These are phyloP conservation scores for Tylopilus rubrobrunneus DNA, from an alignment of 768 basidiomycete species.

Conservation along the genomic window DNA sequence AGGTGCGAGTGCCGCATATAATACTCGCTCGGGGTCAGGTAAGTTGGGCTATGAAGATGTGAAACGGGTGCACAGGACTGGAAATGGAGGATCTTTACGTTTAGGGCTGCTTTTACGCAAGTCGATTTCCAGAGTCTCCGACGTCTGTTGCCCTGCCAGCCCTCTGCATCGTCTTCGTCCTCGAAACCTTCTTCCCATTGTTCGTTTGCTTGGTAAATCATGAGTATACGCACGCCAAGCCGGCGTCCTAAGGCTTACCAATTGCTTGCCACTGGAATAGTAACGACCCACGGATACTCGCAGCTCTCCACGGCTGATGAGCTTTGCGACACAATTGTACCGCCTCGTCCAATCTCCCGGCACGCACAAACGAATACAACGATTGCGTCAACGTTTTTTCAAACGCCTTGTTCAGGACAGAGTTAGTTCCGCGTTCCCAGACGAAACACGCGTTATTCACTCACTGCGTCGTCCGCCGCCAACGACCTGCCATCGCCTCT, in stretches of 20 bases:
- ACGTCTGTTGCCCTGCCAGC: conserved; percentile 72
- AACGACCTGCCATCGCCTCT: conserved; percentile 55
- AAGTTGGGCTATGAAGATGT: conserved; percentile 44
- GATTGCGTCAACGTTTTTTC: conserved; percentile 76
- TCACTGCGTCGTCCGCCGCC: conserved; percentile 75
- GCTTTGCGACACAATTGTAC: conserved; percentile 76
- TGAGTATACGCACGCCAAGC: conserved; percentile 28
- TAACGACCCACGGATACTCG: conserved; percentile 78
- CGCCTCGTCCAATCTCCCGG: conserved; percentile 83
- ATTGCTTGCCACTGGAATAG: conserved; percentile 75
- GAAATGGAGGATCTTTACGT: conserved; percentile 38
- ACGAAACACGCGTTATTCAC: conserved; percentile 18
- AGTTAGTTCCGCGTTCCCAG: background rate
- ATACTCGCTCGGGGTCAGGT: conserved; percentile 69
- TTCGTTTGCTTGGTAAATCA: conserved; percentile 43
- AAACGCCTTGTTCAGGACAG: conserved; percentile 52
- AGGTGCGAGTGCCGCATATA: conserved; percentile 84
- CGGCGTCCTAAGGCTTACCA: conserved; percentile 39
- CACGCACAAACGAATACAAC: conserved; percentile 77
- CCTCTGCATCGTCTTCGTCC: conserved; percentile 39
- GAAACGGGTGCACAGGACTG: background rate
- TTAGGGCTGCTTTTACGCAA: conserved; percentile 75
- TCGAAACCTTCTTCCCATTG: conserved; percentile 45
- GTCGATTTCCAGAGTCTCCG: conserved; percentile 85
- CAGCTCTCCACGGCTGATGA: conserved; percentile 90